Evolutionary conservation across 139 green algal genomes (phyloP), one percentile per base, ranked within the genome.

Genomic region (Micractinium sp.): DNA sequence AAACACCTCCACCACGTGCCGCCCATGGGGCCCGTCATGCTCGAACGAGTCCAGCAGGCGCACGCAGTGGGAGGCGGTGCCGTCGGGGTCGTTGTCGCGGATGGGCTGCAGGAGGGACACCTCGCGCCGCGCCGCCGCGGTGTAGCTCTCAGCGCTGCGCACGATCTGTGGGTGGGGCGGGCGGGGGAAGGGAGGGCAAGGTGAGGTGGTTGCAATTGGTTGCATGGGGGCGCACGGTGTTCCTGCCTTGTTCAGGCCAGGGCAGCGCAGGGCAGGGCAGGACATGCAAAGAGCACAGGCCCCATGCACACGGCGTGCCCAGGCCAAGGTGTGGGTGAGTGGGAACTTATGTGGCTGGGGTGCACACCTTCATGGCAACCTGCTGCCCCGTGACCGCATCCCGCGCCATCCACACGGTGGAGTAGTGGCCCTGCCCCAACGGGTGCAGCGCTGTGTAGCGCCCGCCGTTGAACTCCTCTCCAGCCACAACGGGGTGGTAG

Each of bases 1-100:
- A 92, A 99, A 99, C n/a, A 99, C 95, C 94, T 99, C 98, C 94
- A 98, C 99, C 61, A 99, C 95, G 89, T 99, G 98, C 4, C 53
- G 89, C 12, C 98, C 98, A 86, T 99, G 91, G 1, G 97, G 96
- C 0, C 98, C 98, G 1, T 38, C 81, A 90, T 99, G 98, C 85
- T 98, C 95, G 92, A 99, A 99, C 71, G 60, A 39, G 60, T 89
- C 86, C 86, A 89, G 36, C 35, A 89, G 75, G n/a, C 75, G 86
- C 86, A 89, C 86, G 76, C 86, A 89, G 86, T 85, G 71, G 36
- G 90, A 92, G 2, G 84, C 74, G 86, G 94, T 89, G 31, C 92
- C 89, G 56, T 9, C 39, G 33, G 81, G 81, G 81, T 86, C 60
- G 60, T 86, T 75, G 67, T 87, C 67, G 1, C 85, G 82, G 79